Conservation (phyloP, 768 basidiomycete genomes). For the Daedaleopsis nitida region DNA sequence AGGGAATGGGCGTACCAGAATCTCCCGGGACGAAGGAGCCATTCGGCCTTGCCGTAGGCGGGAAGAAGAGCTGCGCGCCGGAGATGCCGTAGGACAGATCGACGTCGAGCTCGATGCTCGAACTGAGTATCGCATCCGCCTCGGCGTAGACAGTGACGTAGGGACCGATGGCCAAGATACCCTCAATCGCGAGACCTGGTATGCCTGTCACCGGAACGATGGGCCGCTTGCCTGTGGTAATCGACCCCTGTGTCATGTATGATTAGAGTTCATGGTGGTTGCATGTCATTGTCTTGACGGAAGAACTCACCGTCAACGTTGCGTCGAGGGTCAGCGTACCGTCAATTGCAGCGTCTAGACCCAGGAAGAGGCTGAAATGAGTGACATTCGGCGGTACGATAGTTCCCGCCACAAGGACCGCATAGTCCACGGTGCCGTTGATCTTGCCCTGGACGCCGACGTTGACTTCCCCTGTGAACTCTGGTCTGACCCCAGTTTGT, state of each 20-base stretch:
- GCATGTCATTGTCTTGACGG: neutral
- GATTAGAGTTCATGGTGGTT: constrained; percentile 24
- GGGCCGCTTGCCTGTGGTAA: too few species aligned
- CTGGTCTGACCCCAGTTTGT: constrained; percentile 15
- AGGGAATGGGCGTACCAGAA: neutral
- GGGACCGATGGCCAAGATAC: constrained; percentile 49
- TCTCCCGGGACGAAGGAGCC: too few species aligned
- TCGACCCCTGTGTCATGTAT: constrained; percentile 10
- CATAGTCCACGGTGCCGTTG: constrained; percentile 35
- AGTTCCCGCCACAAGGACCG: constrained; percentile 44
- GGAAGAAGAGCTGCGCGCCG: constrained; percentile 46
- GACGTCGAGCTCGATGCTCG: constrained; percentile 39
- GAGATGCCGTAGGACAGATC: constrained; percentile 45
- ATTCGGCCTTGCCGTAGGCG: constrained; percentile 25
- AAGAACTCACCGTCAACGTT: neutral
- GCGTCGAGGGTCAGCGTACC: neutral
- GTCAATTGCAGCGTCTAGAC: neutral
- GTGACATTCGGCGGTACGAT: constrained; percentile 37
- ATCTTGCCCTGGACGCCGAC: constrained; percentile 34
- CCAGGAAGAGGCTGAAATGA: constrained; percentile 5
- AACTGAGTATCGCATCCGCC: constrained; percentile 20
- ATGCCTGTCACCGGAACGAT: constrained; percentile 18
- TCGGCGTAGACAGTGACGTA: constrained; percentile 42
- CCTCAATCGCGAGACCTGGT: constrained; percentile 53
- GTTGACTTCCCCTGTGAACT: constrained; percentile 21